Evolutionary conservation across 345 rosid genomes (phyloP).

Genomic region (Theobroma cacao): DNA sequence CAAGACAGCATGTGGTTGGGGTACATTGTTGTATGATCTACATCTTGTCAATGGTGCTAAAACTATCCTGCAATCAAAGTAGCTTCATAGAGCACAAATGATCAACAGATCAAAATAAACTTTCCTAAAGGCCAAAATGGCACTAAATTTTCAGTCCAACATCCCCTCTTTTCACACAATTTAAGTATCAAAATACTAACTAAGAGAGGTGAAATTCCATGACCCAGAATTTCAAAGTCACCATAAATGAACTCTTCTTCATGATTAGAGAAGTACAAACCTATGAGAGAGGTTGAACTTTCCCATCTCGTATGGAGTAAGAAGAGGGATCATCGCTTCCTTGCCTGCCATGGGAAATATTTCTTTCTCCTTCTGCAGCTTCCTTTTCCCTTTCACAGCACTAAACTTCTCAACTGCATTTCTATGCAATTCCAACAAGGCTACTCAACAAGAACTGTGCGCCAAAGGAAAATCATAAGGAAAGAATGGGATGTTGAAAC

Average conservation of each 20-base stretch:
- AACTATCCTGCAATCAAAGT: not conserved
- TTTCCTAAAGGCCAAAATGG: not conserved
- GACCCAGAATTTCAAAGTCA: not conserved
- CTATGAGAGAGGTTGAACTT: constrained; percentile 19
- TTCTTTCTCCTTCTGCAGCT: not conserved
- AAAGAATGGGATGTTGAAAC: too few species aligned
- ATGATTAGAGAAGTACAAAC: not conserved
- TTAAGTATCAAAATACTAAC: not conserved
- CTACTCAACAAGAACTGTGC: not conserved
- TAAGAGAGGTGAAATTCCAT: not conserved
- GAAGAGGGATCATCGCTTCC: constrained; percentile 13
- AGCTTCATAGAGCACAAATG: not conserved
- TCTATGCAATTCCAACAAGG: not conserved
- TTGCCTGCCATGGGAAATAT: not conserved
- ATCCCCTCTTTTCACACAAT: not conserved
- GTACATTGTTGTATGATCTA: constrained; percentile 1
- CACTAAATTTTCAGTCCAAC: not conserved
- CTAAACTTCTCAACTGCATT: not conserved
- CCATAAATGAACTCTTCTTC: not conserved
- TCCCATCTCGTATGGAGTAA: constrained; percentile 21
- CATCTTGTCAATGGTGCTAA: not conserved
- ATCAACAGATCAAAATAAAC: not conserved
- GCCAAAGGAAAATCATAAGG: not conserved
- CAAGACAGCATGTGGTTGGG: constrained; percentile 10
- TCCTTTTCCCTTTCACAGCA: not conserved